Percentiles rank a stretch among this genome's conserved stretches.
phyloP scores from a whole-genome alignment of 1,139 yeast genomes.

The Kodamaea fungicola region DNA sequence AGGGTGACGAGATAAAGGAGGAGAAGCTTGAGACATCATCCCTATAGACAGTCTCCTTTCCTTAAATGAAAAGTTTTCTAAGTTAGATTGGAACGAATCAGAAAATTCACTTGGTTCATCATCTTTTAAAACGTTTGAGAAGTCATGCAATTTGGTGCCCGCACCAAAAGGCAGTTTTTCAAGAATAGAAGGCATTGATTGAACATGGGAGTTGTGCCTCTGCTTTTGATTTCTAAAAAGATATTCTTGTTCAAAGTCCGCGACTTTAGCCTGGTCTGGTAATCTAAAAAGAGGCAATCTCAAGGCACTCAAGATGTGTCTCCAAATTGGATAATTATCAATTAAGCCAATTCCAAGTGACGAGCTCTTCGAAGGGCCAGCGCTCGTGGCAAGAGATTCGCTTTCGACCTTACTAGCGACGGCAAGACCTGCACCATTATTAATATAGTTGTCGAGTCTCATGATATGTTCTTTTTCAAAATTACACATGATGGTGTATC shows the following conservation, averaged over 20 bases:
- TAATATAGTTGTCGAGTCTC: slow-evolving; percentile 23
- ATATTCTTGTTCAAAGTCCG: slow-evolving; percentile 24
- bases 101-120: slow-evolving; percentile 24
- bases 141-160: slow-evolving; percentile 31
- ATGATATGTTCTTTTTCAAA: slow-evolving; percentile 34
- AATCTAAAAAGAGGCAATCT: slow-evolving; percentile 42
- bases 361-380: slow-evolving; percentile 7
- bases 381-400: slow-evolving; percentile 25
- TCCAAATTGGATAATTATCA: slow-evolving; percentile 29
- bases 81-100: slow-evolving; percentile 27
- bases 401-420: slow-evolving; percentile 10
- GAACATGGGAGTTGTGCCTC: background rate
- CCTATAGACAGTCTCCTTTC: slow-evolving; percentile 6
- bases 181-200: background rate
- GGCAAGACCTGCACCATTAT: slow-evolving; percentile 1
- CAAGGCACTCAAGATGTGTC: slow-evolving; percentile 31
- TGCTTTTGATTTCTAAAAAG: slow-evolving; percentile 8
- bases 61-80: slow-evolving; percentile 30
- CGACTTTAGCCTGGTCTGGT: slow-evolving; percentile 36
- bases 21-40: background rate
- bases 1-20: background rate
- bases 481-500: slow-evolving; percentile 40
- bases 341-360: slow-evolving; percentile 16
- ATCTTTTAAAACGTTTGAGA: slow-evolving; percentile 28
- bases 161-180: slow-evolving; percentile 6